Conservation (phyloP, 2,329 filamentous ascomycete genomes). For the Trichoderma lentiforme region DNA sequence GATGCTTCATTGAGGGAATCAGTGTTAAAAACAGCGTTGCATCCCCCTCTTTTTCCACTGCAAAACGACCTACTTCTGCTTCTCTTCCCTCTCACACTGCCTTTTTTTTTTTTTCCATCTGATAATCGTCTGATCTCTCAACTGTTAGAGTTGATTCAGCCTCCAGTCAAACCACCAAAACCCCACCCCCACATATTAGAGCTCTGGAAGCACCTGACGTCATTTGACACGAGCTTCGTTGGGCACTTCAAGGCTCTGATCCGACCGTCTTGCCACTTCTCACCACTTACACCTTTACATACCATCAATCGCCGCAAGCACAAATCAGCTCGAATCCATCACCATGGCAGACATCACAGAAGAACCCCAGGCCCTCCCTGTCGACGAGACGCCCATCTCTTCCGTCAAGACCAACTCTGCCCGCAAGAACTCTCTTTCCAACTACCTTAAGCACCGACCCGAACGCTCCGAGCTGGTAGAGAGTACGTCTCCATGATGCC, state of each 20-base stretch:
- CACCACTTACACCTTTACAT: not conserved
- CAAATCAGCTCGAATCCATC: not conserved
- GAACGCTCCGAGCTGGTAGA: conserved; percentile 75
- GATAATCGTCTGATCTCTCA: not conserved
- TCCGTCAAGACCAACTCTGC: conserved; percentile 50
- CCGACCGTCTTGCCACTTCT: not conserved
- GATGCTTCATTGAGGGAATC: not conserved
- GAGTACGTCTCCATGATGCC: conserved; percentile 49
- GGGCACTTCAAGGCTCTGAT: conserved; percentile 7
- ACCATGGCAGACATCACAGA: conserved; percentile 23
- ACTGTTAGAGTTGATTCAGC: not conserved
- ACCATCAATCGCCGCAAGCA: not conserved
- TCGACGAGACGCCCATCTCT: conserved; percentile 54
- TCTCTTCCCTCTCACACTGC: not conserved
- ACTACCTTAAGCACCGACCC: conserved; percentile 68
- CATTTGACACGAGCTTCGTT: conserved; percentile 15
- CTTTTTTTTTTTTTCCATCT: not conserved
- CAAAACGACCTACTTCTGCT: not conserved
- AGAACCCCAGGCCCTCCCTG: conserved; percentile 20
- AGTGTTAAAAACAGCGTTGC: conserved; percentile 11
- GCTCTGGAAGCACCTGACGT: conserved; percentile 13
- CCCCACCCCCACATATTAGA: conserved; percentile 14
- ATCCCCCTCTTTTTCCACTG: not conserved
- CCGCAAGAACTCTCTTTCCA: conserved; percentile 68
- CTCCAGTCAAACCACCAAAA: not conserved